Base-by-base conservation (phyloP, 805 yeast species). In the Diddensiella santjacobensis region DNA sequence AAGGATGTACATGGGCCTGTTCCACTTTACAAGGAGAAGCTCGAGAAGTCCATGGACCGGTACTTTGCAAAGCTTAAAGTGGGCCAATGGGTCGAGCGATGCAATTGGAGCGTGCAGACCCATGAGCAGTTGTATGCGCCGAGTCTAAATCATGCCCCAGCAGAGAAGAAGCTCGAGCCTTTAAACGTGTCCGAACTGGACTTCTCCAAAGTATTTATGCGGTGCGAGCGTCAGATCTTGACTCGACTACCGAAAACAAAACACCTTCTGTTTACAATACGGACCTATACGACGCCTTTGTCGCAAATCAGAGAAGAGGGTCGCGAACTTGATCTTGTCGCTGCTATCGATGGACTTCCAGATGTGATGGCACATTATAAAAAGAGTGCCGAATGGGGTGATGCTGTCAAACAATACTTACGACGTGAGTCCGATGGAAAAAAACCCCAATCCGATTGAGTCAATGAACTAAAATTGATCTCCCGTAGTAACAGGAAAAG, bases 31-130 rank as follows among this genome's bases (percentile, higher is more conserved):
- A 63, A 69, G 45, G 65, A 74, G 18, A 74, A 79, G 53, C 68
- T 85, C 38, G 74, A 77, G 60, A 56, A 71, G 3, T 77, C 85
- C 19, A 85, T 85, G 91, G 79, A 78, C 58, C 75, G 73, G 55
- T 85, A 80, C 60, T 85, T 85, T 62, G 69, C 71, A 22, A 73
- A 79, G 52, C 60, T 84, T 51, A 71, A 73, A 54, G 74, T 78
- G 2, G 70, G 73, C 24, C 77, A 78, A 47, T 72, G 73, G 42
- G 83, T 84, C 59, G 78, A 77, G 50, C 72, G 93, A 49, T 73
- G 73, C 56, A 85, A 85, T 53, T 85, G 89, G 87, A 72, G 83
- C 0, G 64, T 85, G 20, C 93, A 85, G 60, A 71, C 80, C 1
- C 86, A 81, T 57, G 68, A 72, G 42, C 69, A 66, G 37, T 55